Evolutionary conservation across 768 basidiomycete species (phyloP), one percentile per base, ranked within the genome.

Genomic region (Baorangia bicolor): DNA sequence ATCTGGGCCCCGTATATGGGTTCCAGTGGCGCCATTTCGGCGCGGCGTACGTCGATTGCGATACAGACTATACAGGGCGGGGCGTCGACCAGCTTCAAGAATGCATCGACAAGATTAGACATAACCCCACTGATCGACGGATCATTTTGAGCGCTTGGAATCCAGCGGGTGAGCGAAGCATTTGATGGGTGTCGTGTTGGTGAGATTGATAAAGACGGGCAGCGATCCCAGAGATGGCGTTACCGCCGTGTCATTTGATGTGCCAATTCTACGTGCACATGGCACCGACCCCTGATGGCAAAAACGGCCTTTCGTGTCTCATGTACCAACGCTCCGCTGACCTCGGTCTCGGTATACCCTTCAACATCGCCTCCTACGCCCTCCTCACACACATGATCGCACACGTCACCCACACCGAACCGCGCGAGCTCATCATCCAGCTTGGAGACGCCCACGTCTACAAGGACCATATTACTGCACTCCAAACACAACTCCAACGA

Each of bases 271-370:
- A 93, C 77, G 96, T 99, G 34, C 89, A 93, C 67, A 86, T 96
- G 34, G 90, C 96, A 0, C 73, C 84, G 4, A 59, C 59, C 0
- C 60, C 78, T 1, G 63, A 73, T 14, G 64, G 78, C 18, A 86
- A 83, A 60, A 88, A 87, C 10, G 82, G 82, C 53, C 86, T 98
- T 18, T 95, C 93, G 10, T 98, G 95, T 72, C 80, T 96, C 42
- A 94, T 98, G 94, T 98, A 88, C 76, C 96, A 98, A 68, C 91
- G 97, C 44, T 98, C 96, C 13, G 95, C 95, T 18, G 96, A 99
- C 69, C 83, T 98, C 9, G 96, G 96, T 1, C 90, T 99, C 37
- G 96, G 96, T 3, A 92, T 99, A 46, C 96, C 96, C 0, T 99
- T 99, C 83, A 99, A 99, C 73, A 98, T 99, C 73, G 97, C 96